Evolutionary conservation across 192 early-diverging fungal genomes (phyloP), one percentile per base, ranked within the genome.

Genomic region (Rhizophagus prolifer): DNA sequence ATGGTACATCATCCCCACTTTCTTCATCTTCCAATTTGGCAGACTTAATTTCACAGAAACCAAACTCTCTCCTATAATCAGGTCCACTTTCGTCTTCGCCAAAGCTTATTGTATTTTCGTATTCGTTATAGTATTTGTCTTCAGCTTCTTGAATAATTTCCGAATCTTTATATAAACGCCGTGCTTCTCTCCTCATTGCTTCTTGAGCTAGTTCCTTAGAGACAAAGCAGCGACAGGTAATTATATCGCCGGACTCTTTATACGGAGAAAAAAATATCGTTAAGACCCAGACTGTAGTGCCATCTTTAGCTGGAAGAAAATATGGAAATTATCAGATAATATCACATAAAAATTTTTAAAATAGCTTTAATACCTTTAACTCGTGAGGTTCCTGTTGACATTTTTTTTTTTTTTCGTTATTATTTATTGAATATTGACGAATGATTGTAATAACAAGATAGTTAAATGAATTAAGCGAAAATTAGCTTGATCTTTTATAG

Each of bases 161-260:
- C 4, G 67, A 69, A 23, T n/a, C 1, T 38, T 23, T 69, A 12
- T 69, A 69, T 25, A 69, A 8, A 38, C 67, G 34, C 21, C 31
- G 14, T 25, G 67, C 67, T 69, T 69, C 67, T 44, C 67, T 69
- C 26, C 21, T 44, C 67, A 69, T 69, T 36, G 67, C 67, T 25
- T 14, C 67, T 25, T 46, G 4, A 19, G 67, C 67, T n/a, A 69
- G 67, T 21, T 69, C 12, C 8, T 21, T 38, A 12, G 67, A 31
- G 5, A 23, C 21, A 25, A 69, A 69, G 31, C 67, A 0, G 9
- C 67, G 67, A 46, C 7, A n/a, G n/a, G n/a, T n/a, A n/a, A n/a
- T n/a, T n/a, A n/a, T n/a, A n/a, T n/a, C n/a, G n/a, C n/a, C n/a
- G n/a, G n/a, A n/a, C n/a, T n/a, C 21, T 46, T 69, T 69, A 26